Evolutionary conservation across 345 rosid genomes (phyloP).

Genomic region (Salix brachista): DNA sequence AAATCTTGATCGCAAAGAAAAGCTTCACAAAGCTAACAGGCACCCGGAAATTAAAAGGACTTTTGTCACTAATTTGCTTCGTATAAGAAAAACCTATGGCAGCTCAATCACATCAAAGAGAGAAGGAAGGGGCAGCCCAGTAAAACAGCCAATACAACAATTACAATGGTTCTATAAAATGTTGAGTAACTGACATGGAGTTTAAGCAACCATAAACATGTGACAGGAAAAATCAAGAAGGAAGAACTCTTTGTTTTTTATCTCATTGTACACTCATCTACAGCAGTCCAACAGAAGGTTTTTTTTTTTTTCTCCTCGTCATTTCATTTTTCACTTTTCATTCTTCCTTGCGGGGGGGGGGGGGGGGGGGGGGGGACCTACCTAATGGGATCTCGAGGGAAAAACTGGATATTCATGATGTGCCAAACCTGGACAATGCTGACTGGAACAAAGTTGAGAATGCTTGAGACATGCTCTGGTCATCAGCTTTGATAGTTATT

Average conservation of each 20-base stretch:
- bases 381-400: background rate
- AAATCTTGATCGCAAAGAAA: background rate
- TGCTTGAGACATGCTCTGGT: slow-evolving; percentile 59
- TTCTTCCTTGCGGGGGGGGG: background rate
- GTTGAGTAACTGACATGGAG: background rate
- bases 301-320: background rate
- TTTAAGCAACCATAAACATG: background rate
- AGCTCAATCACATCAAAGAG: background rate
- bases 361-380: background rate
- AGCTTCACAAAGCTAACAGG: background rate
- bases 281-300: slow-evolving; percentile 5
- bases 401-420: slow-evolving; percentile 19
- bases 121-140: background rate
- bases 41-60: background rate
- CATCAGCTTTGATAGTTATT: slow-evolving; percentile 77
- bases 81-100: background rate
- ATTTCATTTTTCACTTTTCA: background rate
- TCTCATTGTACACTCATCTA: slow-evolving; percentile 25
- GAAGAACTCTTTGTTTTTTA: background rate
- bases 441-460: slow-evolving; percentile 54
- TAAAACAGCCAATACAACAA: background rate
- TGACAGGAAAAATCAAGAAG: background rate
- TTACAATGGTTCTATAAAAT: background rate
- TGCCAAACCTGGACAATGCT: slow-evolving; percentile 64
- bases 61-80: background rate